Evolutionary conservation across 2,329 filamentous ascomycete genomes (phyloP).

Genomic region (Alternaria solani): DNA sequence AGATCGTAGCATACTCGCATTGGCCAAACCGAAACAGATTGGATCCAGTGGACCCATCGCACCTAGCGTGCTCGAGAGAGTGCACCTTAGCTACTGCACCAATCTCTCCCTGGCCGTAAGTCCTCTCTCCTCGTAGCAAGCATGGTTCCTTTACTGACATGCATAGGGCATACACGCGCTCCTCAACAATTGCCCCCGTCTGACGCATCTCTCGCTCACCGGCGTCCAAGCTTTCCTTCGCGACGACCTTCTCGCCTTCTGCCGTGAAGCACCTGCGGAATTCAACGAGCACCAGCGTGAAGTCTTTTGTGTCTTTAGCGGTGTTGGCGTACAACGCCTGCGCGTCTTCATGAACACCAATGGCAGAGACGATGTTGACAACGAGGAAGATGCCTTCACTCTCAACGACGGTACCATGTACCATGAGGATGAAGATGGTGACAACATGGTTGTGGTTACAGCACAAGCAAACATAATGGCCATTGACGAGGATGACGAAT

Average conservation of each 20-base stretch:
- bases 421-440: slow-evolving; percentile 43
- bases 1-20: slow-evolving; percentile 83
- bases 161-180: slow-evolving; percentile 84
- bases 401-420: slow-evolving; percentile 42
- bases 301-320: slow-evolving; percentile 97
- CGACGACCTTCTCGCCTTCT: slow-evolving; percentile 84
- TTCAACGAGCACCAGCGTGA: slow-evolving; percentile 95
- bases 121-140: neutral
- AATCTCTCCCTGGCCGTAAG: slow-evolving; percentile 81
- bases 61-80: slow-evolving; percentile 80
- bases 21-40: slow-evolving; percentile 72
- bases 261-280: slow-evolving; percentile 86
- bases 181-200: slow-evolving; percentile 86
- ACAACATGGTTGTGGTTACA: slow-evolving; percentile 48
- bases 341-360: slow-evolving; percentile 76
- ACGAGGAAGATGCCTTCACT: slow-evolving; percentile 22
- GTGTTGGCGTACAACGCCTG: slow-evolving; percentile 78
- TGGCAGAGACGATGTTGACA: slow-evolving; percentile 25
- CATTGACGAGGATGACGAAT: slow-evolving; percentile 55
- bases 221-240: slow-evolving; percentile 90
- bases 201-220: slow-evolving; percentile 94
- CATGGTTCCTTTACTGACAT: slow-evolving; percentile 12
- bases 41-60: slow-evolving; percentile 64
- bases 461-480: slow-evolving; percentile 49
- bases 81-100: slow-evolving; percentile 95